Evolutionary conservation across 345 rosid species (phyloP), one percentile per base, ranked within the genome.

Genomic region (Heritiera littoralis): DNA sequence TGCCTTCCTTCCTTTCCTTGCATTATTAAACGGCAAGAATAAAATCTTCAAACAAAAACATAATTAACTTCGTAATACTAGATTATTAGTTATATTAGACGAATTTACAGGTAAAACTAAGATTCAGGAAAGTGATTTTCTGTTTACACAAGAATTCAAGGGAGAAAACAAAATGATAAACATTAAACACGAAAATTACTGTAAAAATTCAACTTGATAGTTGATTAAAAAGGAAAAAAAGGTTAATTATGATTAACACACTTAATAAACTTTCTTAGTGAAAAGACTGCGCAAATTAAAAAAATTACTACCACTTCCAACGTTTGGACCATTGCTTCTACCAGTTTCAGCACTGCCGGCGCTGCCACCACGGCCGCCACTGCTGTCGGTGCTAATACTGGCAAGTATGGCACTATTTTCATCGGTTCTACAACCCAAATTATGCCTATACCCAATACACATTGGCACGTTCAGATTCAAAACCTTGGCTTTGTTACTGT

Each of bases 241-340:
- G 51, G 74, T 54, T 67, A 77, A 49, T 58, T 85, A 74, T n/a
- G 35, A 74, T 59, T 58, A 20, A 75, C 55, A 75, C 66, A 12
- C 70, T 86, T 80, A 88, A 84, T 89, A 85, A 77, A 91, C 93
- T 79, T 89, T 93, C 85, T 88, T 93, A 59, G 86, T 30, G 75
- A 93, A 94, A 55, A 94, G 54, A 92, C 86, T 88, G 9, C 97
- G 93, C 28, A 94, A 77, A 75, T 83, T 90, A 81, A 94, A 93
- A 65, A 90, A 52, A 76, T 75, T 78, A 1, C 56, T 58, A 17
- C 77, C 60, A 5, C 18, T 67, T 40, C 71, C 66, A 1, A 64
- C 71, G 54, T 52, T 61, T 5, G 20, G 46, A 0, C 63, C 63
- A 9, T 30, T 72, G 76, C 15, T 72, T 52, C 76, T 54, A n/a